Percentiles rank a stretch among this genome's conserved stretches.
Evolutionary conservation across 768 basidiomycete genomes (phyloP).

Genomic region (Trametes coccinea): DNA sequence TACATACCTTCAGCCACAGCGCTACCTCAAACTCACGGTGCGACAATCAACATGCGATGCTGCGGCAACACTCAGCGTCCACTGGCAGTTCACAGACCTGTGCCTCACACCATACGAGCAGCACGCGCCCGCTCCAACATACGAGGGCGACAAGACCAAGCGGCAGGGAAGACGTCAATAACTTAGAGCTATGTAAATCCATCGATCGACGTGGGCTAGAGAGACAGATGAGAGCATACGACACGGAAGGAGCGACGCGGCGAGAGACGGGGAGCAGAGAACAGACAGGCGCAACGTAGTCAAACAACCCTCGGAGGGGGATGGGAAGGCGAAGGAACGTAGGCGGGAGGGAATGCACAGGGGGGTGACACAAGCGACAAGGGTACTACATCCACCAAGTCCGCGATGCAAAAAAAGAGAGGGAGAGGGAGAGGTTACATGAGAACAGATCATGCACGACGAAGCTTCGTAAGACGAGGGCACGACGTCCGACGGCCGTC

Average conservation of each 20-base stretch:
- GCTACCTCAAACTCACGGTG: too few species aligned
- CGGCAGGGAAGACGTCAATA: slow-evolving; percentile 4
- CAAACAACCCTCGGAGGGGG: background rate
- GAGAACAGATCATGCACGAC: background rate
- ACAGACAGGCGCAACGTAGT: background rate
- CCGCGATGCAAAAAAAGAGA: background rate
- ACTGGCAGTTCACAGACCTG: too few species aligned
- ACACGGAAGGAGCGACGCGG: background rate
- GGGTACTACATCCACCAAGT: background rate
- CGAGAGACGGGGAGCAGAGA: background rate
- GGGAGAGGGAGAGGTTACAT: background rate
- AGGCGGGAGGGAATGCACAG: background rate
- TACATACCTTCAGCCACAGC: too few species aligned
- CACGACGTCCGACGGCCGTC: background rate
- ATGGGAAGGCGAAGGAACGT: background rate
- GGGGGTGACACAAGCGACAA: too few species aligned
- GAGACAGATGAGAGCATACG: slow-evolving; percentile 17
- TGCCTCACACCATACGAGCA: too few species aligned
- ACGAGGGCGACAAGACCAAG: too few species aligned
- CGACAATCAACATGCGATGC: too few species aligned
- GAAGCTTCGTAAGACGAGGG: background rate
- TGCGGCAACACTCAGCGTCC: too few species aligned
- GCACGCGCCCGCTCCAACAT: too few species aligned
- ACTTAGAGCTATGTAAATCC: slow-evolving; percentile 20
- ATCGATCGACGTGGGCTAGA: slow-evolving; percentile 20